A percentile compares a stretch with the other conserved stretches of the same genome.
phyloP scores from a whole-genome alignment of 2,329 filamentous ascomycete species.

The Xylaria digitata region DNA sequence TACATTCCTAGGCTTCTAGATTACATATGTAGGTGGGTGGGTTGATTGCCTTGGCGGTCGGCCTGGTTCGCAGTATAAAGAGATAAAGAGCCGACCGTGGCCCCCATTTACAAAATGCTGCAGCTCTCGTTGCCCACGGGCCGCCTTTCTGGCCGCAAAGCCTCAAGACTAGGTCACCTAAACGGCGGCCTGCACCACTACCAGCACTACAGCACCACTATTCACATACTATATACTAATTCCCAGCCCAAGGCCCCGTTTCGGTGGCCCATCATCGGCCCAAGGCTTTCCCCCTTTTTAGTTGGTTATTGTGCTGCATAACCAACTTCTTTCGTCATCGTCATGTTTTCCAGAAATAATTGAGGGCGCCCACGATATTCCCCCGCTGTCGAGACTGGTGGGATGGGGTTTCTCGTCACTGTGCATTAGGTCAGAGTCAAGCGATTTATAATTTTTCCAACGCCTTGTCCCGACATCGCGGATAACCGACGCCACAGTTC shows the following conservation, averaged over 20 bases:
- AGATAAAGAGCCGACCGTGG: slow-evolving; percentile 44
- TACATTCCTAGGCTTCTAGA: too few species aligned
- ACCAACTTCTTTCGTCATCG: too few species aligned
- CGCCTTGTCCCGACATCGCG: slow-evolving; percentile 37
- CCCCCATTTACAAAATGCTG: slow-evolving; percentile 43
- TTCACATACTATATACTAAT: slow-evolving; percentile 15
- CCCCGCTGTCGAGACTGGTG: not conserved
- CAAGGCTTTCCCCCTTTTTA: slow-evolving; percentile 38
- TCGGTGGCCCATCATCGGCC: slow-evolving; percentile 40
- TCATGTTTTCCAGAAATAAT: slow-evolving; percentile 40
- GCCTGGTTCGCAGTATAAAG: slow-evolving; percentile 46
- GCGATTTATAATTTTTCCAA: slow-evolving; percentile 33
- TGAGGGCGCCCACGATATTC: slow-evolving; percentile 42
- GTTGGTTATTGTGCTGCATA: too few species aligned
- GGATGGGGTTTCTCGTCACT: slow-evolving; percentile 14
- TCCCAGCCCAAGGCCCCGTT: slow-evolving; percentile 41
- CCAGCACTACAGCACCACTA: slow-evolving; percentile 35
- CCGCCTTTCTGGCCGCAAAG: slow-evolving; percentile 44
- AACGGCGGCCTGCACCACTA: slow-evolving; percentile 42
- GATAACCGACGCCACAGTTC: slow-evolving; percentile 33
- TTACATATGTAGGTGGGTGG: too few species aligned
- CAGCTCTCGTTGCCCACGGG: slow-evolving; percentile 41
- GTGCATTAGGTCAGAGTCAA: slow-evolving; percentile 39
- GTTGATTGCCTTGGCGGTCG: not conserved
- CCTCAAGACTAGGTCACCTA: slow-evolving; percentile 39